Percentiles rank a stretch among this genome's conserved stretches.
Conservation (phyloP, 2,329 filamentous ascomycete genomes). For the Fonsecaea erecta region DNA sequence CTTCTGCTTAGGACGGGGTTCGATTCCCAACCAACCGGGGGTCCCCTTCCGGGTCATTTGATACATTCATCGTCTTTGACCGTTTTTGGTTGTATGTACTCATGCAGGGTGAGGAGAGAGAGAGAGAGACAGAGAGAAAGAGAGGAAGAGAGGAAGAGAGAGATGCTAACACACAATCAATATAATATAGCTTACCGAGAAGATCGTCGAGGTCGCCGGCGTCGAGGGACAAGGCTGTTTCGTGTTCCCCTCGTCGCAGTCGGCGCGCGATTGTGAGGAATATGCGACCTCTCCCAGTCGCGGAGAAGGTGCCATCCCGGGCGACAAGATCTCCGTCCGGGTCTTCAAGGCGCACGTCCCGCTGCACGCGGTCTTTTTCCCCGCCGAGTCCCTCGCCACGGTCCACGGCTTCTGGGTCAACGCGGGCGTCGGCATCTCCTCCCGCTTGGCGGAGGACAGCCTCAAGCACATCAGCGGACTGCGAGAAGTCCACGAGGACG, state of each 20-base stretch:
- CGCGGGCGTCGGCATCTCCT: slow-evolving; percentile 30
- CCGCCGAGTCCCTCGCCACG: not conserved
- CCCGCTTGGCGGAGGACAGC: slow-evolving; percentile 26
- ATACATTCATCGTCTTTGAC: too few species aligned
- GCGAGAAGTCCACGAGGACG: slow-evolving; percentile 8
- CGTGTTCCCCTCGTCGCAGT: slow-evolving; percentile 18
- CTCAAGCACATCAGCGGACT: slow-evolving; percentile 21
- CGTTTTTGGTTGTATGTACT: too few species aligned
- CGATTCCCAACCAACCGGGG: too few species aligned
- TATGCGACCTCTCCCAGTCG: slow-evolving; percentile 21
- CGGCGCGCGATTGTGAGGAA: slow-evolving; percentile 13
- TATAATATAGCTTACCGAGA: slow-evolving; percentile 18
- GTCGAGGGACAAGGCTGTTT: slow-evolving; percentile 16
- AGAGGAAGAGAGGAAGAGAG: too few species aligned
- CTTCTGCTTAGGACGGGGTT: too few species aligned
- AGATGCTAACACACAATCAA: not conserved
- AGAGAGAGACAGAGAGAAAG: too few species aligned
- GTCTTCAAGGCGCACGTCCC: slow-evolving; percentile 11
- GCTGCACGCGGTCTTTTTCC: slow-evolving; percentile 30
- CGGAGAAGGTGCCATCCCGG: slow-evolving; percentile 1
- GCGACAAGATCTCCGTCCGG: slow-evolving; percentile 17
- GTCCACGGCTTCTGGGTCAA: slow-evolving; percentile 27
- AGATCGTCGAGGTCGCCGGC: slow-evolving; percentile 12
- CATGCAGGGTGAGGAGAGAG: too few species aligned
- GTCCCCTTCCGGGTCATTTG: too few species aligned